Conservation (phyloP, 1,139 yeast genomes). For the Oligophagozyma castellii region DNA sequence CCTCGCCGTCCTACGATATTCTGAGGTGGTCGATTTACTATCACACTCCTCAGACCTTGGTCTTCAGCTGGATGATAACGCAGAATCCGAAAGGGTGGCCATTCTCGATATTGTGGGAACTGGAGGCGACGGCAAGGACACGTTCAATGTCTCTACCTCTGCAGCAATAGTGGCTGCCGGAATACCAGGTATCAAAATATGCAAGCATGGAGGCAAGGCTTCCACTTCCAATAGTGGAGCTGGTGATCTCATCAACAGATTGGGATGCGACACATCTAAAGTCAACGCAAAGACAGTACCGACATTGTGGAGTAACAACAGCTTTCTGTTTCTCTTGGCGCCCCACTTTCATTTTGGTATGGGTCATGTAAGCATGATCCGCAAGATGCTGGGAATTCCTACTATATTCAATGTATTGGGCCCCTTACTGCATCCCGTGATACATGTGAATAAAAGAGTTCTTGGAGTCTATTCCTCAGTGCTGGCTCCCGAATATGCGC, state of each 20-base stretch:
- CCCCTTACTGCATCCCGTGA: conserved; percentile 79
- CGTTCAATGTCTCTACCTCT: conserved; percentile 91
- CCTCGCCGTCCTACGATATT: conserved; percentile 47
- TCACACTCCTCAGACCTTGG: conserved; percentile 1
- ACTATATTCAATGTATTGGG: conserved; percentile 90
- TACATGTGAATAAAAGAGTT: conserved; percentile 50
- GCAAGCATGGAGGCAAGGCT: conserved; percentile 95
- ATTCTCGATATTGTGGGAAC: conserved; percentile 91
- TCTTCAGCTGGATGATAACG: conserved; percentile 1
- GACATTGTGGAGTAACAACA: conserved; percentile 35
- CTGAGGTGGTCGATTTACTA: conserved; percentile 39
- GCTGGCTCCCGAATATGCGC: conserved; percentile 73
- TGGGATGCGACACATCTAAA: conserved; percentile 66
- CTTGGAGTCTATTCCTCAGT: conserved; percentile 77
- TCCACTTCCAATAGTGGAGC: conserved; percentile 88
- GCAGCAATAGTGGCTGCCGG: conserved; percentile 93
- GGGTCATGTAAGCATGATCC: conserved; percentile 66
- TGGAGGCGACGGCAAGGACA: conserved; percentile 96
- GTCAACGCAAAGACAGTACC: conserved; percentile 59
- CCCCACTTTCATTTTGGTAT: conserved; percentile 93
- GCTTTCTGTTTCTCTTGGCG: conserved; percentile 73
- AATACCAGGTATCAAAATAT: conserved; percentile 55
- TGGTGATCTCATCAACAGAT: conserved; percentile 64
- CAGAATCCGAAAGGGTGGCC: conserved; percentile 19
- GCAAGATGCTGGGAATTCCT: conserved; percentile 73